Conservation (phyloP, 768 basidiomycete species). For the Boletus eberwhitei region DNA sequence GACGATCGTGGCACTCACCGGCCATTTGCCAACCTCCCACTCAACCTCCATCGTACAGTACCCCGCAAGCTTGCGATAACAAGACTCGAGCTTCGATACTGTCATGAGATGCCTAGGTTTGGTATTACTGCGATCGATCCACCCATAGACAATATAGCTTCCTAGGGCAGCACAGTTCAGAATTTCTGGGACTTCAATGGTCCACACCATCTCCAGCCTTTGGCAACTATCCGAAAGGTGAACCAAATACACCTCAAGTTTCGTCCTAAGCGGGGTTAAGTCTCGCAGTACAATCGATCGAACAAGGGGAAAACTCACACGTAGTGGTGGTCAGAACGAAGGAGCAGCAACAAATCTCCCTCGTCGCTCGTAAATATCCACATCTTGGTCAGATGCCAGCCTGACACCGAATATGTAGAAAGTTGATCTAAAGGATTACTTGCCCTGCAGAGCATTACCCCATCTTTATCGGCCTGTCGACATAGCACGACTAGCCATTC, state of each 20-base stretch:
- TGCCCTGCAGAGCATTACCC: conserved; percentile 6
- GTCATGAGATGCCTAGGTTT: neutral
- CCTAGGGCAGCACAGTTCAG: conserved; percentile 1
- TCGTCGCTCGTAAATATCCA: neutral
- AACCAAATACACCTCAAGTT: conserved; percentile 1
- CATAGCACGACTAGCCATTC: conserved; percentile 9
- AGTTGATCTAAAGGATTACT: neutral
- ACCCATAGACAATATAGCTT: conserved; percentile 8
- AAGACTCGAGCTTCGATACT: neutral
- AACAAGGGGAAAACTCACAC: neutral
- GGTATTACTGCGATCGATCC: neutral
- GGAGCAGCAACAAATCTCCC: neutral
- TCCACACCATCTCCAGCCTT: neutral
- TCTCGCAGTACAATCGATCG: neutral
- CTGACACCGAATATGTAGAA: neutral
- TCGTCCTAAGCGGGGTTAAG: neutral
- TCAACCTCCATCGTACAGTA: neutral
- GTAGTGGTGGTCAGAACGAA: neutral
- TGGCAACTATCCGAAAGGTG: neutral
- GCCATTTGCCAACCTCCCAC: neutral
- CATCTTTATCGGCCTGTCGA: neutral
- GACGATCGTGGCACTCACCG: neutral
- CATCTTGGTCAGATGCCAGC: neutral
- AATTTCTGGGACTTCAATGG: neutral
- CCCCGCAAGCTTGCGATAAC: neutral